Percentiles rank a stretch among this genome's conserved stretches.
phyloP scores from a whole-genome alignment of 371 early-diverging fungal genomes.

The Rhizopus delemar region DNA sequence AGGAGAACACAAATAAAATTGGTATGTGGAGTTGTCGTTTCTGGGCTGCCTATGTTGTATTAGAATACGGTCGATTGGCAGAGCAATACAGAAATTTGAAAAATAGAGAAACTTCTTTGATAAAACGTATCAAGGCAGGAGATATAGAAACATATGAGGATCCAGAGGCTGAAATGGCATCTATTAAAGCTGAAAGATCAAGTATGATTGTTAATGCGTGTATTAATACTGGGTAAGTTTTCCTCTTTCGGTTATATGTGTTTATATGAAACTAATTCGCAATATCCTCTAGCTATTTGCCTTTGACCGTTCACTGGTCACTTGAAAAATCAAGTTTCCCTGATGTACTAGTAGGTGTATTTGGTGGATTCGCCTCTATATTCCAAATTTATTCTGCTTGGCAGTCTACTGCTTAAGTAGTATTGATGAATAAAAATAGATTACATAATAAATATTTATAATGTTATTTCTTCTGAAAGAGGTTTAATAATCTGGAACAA shows the following conservation, averaged over 20 bases:
- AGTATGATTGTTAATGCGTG: slow-evolving; percentile 69
- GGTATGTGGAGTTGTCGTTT: slow-evolving; percentile 93
- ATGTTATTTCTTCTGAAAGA: too few species aligned
- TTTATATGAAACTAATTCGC: too few species aligned
- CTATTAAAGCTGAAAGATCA: slow-evolving; percentile 59
- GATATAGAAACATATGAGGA: slow-evolving; percentile 55
- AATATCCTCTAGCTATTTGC: slow-evolving; percentile 70
- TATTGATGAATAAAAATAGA: neutral
- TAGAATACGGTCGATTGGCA: slow-evolving; percentile 85
- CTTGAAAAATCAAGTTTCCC: slow-evolving; percentile 82
- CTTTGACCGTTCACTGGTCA: slow-evolving; percentile 93
- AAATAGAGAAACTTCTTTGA: slow-evolving; percentile 53
- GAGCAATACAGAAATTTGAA: slow-evolving; percentile 73
- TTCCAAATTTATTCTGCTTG: slow-evolving; percentile 83
- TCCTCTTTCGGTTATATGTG: too few species aligned
- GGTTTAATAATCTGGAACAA: too few species aligned
- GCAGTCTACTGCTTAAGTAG: slow-evolving; percentile 64
- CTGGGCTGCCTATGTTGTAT: slow-evolving; percentile 93
- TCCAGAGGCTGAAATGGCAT: slow-evolving; percentile 55
- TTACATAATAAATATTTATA: too few species aligned
- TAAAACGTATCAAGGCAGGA: slow-evolving; percentile 68
- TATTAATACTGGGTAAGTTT: slow-evolving; percentile 77
- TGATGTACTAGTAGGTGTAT: slow-evolving; percentile 87
- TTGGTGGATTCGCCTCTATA: slow-evolving; percentile 89
- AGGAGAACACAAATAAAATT: slow-evolving; percentile 67